Base-by-base conservation (phyloP, 2,329 filamentous ascomycete species). In the Coleophoma cylindrospora region DNA sequence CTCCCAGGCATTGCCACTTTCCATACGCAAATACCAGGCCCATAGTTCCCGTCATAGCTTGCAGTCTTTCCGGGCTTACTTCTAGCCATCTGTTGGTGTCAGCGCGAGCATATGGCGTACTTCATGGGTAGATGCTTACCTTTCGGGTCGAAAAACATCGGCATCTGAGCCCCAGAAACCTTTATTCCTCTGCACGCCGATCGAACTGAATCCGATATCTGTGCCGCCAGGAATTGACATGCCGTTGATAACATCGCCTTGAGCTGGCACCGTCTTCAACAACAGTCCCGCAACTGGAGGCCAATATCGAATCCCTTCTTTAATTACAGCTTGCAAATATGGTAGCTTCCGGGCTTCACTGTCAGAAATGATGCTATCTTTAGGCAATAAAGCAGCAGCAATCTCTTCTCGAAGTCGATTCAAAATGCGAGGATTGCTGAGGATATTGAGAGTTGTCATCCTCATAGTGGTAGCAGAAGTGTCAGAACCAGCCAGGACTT, bases 381-480 rank as follows among this genome's bases (percentile, higher is more conserved):
- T 19, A 27, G 21, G 10, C 33, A 50, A 11, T 6, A 33, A 36
- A 13, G 40, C 21, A n/a, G 21, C 15, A 19, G 40, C 40, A 9
- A 53, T 50, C 43, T 57, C 55, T 8, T 32, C 43, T 21, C 32
- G 49, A 6, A 56, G 45, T 11, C 13, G 40, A 14, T n/a, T 38
- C 34, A 48, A 46, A 3, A 48, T 34, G 27, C 22, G 34, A 12
- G 47, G 47, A 14, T 48, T 47, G 13, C 47, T 54, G n/a, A 54
- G 46, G 19, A 54, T 45, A 27, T 47, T 49, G 6, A 54, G 47
- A 10, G 53, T 27, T 15, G 51, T 51, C 12, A 32, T 36, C 34
- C 52, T 73, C 11, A 83, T 72, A 1, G 73, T 72, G 0, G 76
- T 77, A 1, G 79, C 76, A 0, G 78, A 80, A 1, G 77, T 81